These are phyloP conservation scores for Stephania yunnanensis DNA, from an alignment of 164 flowering plant genomes.

Conservation along the genomic window DNA sequence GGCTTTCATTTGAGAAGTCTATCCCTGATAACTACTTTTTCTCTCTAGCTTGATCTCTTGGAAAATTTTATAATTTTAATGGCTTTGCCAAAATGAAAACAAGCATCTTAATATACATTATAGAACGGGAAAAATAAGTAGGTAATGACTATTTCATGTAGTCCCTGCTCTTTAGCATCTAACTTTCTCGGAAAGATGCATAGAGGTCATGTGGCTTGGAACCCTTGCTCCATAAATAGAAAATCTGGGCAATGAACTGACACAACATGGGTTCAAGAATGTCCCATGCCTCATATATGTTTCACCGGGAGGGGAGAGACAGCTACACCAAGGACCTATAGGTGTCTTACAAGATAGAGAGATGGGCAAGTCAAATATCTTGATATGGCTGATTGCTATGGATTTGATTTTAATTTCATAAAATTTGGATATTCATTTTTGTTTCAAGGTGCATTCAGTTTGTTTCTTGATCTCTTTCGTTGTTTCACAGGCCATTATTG, in stretches of 20 bases:
- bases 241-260: background rate
- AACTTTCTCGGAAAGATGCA: background rate
- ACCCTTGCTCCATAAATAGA: background rate
- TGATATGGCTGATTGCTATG: background rate
- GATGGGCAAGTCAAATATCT: background rate
- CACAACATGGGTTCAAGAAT: background rate
- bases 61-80: background rate
- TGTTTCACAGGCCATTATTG: slow-evolving; percentile 41
- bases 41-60: background rate
- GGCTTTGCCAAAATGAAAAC: no score
- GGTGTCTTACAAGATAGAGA: background rate
- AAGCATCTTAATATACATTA: no score
- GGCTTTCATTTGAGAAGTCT: no score
- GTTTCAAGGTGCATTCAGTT: background rate
- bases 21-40: background rate
- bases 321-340: background rate
- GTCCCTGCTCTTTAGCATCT: background rate
- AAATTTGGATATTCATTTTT: background rate
- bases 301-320: background rate
- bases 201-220: background rate
- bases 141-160: background rate
- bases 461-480: background rate
- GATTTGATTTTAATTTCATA: background rate
- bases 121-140: no score
- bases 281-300: background rate